Conservation (phyloP, 805 yeast genomes). For the Nakazawaea laoshanensis region DNA sequence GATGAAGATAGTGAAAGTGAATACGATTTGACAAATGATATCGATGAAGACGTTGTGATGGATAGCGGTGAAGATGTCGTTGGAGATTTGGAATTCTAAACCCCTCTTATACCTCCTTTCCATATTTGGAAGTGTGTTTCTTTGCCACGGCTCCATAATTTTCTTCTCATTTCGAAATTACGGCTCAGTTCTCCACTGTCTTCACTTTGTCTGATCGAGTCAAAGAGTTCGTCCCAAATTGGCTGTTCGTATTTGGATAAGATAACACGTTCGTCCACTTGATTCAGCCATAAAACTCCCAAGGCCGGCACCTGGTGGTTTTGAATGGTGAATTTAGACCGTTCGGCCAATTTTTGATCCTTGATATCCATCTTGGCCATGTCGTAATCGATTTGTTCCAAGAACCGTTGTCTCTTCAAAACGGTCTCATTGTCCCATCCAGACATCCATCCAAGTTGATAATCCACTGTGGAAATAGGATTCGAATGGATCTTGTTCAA, state of each 20-base stretch:
- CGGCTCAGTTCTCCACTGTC: constrained; percentile 15
- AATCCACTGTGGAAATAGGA: constrained; percentile 38
- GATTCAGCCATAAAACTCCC: constrained; percentile 48
- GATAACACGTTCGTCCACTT: constrained; percentile 39
- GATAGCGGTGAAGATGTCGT: constrained; percentile 28
- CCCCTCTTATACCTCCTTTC: constrained; percentile 26
- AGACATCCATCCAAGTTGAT: constrained; percentile 62
- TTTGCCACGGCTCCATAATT: constrained; percentile 10
- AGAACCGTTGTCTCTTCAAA: constrained; percentile 18
- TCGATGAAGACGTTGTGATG: constrained; percentile 15
- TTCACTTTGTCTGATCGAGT: constrained; percentile 8
- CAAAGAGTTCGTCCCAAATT: constrained; percentile 24
- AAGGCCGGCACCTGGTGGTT: constrained; percentile 38
- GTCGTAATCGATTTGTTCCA: neutral
- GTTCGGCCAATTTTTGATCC: neutral
- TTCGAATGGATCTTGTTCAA: constrained; percentile 22
- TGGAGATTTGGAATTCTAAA: constrained; percentile 27
- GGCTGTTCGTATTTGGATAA: constrained; percentile 35
- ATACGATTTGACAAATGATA: constrained; percentile 24
- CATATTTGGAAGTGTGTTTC: constrained; percentile 23
- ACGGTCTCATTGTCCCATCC: constrained; percentile 61
- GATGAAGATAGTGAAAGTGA: constrained; percentile 21
- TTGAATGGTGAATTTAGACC: constrained; percentile 11
- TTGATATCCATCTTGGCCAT: neutral
- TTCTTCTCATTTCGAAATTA: constrained; percentile 8